phyloP scores from a whole-genome alignment of 2,329 filamentous ascomycete genomes.

The Colletotrichum tofieldiae region DNA sequence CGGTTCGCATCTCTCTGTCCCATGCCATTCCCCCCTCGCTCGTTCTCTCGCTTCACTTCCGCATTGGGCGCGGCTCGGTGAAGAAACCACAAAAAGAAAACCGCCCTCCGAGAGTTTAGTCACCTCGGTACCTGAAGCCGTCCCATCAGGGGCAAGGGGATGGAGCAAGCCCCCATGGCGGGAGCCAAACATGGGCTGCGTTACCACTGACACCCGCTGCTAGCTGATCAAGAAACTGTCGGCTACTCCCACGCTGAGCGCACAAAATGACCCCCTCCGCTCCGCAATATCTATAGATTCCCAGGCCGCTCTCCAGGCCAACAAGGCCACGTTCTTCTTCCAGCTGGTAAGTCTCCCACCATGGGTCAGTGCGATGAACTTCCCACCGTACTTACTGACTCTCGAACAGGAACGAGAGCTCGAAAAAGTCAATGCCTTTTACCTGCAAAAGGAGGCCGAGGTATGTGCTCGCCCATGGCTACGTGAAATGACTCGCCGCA shows the following conservation, averaged over 20 bases:
- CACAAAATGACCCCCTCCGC: constrained; percentile 77
- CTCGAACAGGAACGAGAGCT: constrained; percentile 88
- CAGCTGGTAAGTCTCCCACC: constrained; percentile 78
- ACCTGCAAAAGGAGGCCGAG: constrained; percentile 98
- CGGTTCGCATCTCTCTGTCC: constrained; percentile 5
- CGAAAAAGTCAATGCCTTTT: constrained; percentile 98
- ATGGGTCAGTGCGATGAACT: constrained; percentile 42
- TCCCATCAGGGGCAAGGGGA: constrained; percentile 37
- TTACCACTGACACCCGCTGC: constrained; percentile 52
- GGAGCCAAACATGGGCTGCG: constrained; percentile 26
- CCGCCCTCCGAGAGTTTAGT: constrained; percentile 23
- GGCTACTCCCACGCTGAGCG: constrained; percentile 86
- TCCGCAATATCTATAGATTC: constrained; percentile 73
- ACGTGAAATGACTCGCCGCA: constrained; percentile 7
- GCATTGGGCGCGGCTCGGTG: constrained; percentile 14
- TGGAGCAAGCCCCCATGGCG: constrained; percentile 42
- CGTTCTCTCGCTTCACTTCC: constrained; percentile 12
- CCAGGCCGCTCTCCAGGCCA: constrained; percentile 93
- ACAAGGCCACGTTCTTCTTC: constrained; percentile 99
- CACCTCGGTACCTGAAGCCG: constrained; percentile 30
- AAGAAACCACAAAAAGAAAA: constrained; percentile 21
- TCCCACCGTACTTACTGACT: constrained; percentile 56
- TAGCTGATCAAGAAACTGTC: constrained; percentile 99
- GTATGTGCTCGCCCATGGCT: constrained; percentile 63
- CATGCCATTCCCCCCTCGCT: constrained; percentile 18